phyloP scores from a whole-genome alignment of 768 basidiomycete species.

The Agaricus bisporus region DNA sequence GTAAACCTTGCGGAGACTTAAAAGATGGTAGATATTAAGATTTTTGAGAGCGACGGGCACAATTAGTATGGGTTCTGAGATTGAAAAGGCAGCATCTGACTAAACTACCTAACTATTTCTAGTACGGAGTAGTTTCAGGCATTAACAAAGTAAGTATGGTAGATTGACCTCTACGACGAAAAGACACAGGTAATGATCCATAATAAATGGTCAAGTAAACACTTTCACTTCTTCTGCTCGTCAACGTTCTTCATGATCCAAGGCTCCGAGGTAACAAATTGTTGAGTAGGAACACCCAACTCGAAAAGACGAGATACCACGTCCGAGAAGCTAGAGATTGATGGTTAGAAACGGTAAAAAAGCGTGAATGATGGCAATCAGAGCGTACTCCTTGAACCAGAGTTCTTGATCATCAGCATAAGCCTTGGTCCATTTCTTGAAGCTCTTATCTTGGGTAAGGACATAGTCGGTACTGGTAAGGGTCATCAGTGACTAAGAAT shows the following conservation, averaged over 20 bases:
- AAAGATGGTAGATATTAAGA: too few species aligned
- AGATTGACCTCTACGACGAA: too few species aligned
- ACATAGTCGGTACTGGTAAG: slow-evolving; percentile 77
- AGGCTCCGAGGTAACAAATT: slow-evolving; percentile 67
- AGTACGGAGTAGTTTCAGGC: too few species aligned
- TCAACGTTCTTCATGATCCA: slow-evolving; percentile 66
- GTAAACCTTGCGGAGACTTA: too few species aligned
- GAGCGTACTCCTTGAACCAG: slow-evolving; percentile 89
- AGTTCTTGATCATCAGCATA: slow-evolving; percentile 82
- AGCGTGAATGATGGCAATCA: background rate
- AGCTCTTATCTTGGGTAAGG: slow-evolving; percentile 83
- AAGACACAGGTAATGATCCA: too few species aligned
- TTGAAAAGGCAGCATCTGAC: too few species aligned
- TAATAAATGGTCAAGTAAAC: too few species aligned
- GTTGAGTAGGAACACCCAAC: slow-evolving; percentile 83
- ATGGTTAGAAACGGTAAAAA: background rate
- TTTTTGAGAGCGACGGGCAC: too few species aligned
- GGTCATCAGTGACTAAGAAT: background rate
- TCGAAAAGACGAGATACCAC: slow-evolving; percentile 80
- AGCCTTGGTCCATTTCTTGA: slow-evolving; percentile 82
- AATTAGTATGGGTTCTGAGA: too few species aligned
- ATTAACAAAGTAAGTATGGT: too few species aligned
- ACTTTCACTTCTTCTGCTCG: slow-evolving; percentile 28
- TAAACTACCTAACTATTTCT: too few species aligned
- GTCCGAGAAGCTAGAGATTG: slow-evolving; percentile 63